A percentile compares a stretch with the other conserved stretches of the same genome.
phyloP scores from a whole-genome alignment of 257 asterid species.

The Ilex aquifolium region DNA sequence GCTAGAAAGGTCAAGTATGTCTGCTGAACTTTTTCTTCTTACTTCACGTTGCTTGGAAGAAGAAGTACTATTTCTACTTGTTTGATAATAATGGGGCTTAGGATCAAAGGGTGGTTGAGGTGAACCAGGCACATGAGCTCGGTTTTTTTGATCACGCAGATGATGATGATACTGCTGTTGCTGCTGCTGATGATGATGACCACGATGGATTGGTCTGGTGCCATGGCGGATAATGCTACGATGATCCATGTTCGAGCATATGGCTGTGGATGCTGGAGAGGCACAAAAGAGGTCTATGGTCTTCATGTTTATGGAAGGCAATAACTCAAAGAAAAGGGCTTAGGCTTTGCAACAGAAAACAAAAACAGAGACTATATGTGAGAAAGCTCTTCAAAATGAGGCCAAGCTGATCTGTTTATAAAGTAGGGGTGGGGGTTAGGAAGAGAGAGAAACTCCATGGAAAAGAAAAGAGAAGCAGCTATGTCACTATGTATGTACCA shows the following conservation, averaged over 20 bases:
- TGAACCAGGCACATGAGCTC: conserved; percentile 44
- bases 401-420: conserved; percentile 28
- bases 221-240: conserved; percentile 41
- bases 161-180: conserved; percentile 13
- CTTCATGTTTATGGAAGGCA: conserved; percentile 39
- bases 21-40: conserved; percentile 73
- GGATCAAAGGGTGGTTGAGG: conserved; percentile 66
- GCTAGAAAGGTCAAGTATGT: conserved; percentile 30
- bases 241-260: conserved; percentile 71
- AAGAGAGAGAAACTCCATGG: neutral
- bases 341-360: neutral
- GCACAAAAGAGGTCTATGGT: conserved; percentile 68
- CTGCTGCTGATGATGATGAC: conserved; percentile 23
- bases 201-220: conserved; percentile 23
- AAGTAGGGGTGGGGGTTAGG: conserved; percentile 22
- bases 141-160: conserved; percentile 21
- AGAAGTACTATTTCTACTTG: conserved; percentile 15
- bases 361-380: conserved; percentile 2
- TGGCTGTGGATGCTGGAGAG: conserved; percentile 85
- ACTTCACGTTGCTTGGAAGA: conserved; percentile 24
- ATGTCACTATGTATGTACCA: no score
- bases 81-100: conserved; percentile 23
- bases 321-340: neutral
- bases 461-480: neutral
- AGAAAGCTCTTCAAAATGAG: conserved; percentile 23